A percentile compares a stretch with the other conserved stretches of the same genome.
Evolutionary conservation across 352 stramenopile genomes (phyloP).

Genomic region (Globisporangium mamillatum): DNA sequence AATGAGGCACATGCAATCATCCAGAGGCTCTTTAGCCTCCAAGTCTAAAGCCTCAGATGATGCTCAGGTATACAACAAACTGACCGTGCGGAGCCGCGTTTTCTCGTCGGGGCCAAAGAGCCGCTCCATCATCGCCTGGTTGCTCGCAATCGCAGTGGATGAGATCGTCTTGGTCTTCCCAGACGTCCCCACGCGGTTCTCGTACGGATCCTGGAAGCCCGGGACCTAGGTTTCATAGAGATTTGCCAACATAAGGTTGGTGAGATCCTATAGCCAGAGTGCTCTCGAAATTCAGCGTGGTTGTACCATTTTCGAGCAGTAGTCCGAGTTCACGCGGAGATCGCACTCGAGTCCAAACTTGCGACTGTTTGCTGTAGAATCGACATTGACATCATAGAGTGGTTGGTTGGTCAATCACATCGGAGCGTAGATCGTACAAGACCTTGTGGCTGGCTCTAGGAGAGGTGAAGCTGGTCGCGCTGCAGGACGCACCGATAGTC

Average conservation of each 20-base stretch:
- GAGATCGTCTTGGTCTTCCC: constrained; percentile 43
- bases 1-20: not conserved
- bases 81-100: constrained; percentile 43
- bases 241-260: not conserved
- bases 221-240: constrained; percentile 16
- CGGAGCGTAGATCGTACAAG: not conserved
- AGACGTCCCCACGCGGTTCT: constrained; percentile 37
- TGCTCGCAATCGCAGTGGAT: constrained; percentile 44
- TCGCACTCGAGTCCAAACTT: constrained; percentile 76
- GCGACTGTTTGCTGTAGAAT: constrained; percentile 46
- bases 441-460: not conserved
- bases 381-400: not conserved
- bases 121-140: constrained; percentile 73
- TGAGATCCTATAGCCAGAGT: too few species aligned
- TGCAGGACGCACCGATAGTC: constrained; percentile 34
- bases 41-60: constrained; percentile 3
- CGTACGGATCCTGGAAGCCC: constrained; percentile 61
- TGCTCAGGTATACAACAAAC: not conserved
- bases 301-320: constrained; percentile 60
- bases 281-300: not conserved
- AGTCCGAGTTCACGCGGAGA: constrained; percentile 65
- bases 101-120: constrained; percentile 78
- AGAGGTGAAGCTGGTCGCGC: too few species aligned
- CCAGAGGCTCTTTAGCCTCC: not conserved
- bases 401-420: not conserved